These are phyloP conservation scores for Penicillium manginii DNA, from an alignment of 495 filamentous ascomycete genomes.

Conservation along the genomic window DNA sequence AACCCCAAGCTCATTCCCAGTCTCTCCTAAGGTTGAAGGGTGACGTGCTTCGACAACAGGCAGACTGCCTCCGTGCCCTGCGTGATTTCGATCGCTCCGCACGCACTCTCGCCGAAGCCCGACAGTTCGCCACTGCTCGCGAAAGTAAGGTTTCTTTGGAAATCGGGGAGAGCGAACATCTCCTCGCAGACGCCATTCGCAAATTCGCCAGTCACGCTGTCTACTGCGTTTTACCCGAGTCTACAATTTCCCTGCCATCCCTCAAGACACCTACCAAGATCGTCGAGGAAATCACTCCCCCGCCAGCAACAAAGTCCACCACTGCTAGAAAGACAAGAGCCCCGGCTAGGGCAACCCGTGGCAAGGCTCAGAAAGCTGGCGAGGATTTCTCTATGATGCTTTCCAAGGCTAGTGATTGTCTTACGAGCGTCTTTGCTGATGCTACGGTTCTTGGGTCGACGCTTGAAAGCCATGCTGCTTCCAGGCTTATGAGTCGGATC, in stretches of 20 bases:
- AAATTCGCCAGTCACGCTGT: constrained; percentile 78
- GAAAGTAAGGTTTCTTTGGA: constrained; percentile 46
- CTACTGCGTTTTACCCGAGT: constrained; percentile 88
- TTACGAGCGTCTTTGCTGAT: constrained; percentile 42
- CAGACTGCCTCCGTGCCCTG: constrained; percentile 47
- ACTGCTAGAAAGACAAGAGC: constrained; percentile 32
- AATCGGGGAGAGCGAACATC: constrained; percentile 51
- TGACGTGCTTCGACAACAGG: constrained; percentile 67
- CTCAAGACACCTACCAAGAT: constrained; percentile 44
- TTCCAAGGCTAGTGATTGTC: constrained; percentile 43
- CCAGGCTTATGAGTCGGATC: constrained; percentile 50
- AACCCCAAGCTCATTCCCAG: constrained; percentile 56
- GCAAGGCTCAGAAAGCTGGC: constrained; percentile 37
- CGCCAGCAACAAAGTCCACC: constrained; percentile 26
- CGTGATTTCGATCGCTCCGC: constrained; percentile 47
- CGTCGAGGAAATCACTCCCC: constrained; percentile 21
- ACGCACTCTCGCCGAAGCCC: constrained; percentile 34
- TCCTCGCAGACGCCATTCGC: constrained; percentile 60
- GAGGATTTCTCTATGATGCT: constrained; percentile 48
- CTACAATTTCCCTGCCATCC: constrained; percentile 81
- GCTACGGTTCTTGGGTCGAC: constrained; percentile 49
- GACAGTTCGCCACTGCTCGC: constrained; percentile 38
- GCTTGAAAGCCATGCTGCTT: constrained; percentile 48
- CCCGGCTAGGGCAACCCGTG: constrained; percentile 32
- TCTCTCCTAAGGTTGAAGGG: constrained; percentile 61